A percentile compares a stretch with the other conserved stretches of the same genome.
These are phyloP conservation scores for Breviolum minutum DNA, from an alignment of 73 alveolate species.

Conservation along the genomic window DNA sequence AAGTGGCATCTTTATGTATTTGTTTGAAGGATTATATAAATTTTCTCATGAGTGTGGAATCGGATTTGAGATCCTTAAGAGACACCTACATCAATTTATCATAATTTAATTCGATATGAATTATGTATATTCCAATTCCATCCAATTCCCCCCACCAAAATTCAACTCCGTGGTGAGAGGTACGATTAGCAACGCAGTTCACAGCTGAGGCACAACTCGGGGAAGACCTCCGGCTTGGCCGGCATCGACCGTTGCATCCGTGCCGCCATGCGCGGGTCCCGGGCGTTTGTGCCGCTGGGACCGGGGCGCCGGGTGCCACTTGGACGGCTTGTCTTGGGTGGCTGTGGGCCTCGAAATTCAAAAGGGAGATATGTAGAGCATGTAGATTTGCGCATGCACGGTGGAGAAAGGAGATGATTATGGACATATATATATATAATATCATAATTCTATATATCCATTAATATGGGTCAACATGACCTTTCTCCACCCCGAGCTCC, in stretches of 20 bases:
- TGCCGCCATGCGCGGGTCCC: background rate
- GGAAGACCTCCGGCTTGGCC: conserved; percentile 18
- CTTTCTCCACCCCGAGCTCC: too few species aligned
- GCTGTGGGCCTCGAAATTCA: conserved; percentile 22
- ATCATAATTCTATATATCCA: too few species aligned
- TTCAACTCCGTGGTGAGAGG: background rate
- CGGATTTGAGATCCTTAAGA: too few species aligned
- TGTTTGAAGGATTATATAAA: too few species aligned
- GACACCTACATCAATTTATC: too few species aligned
- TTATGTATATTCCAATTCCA: background rate
- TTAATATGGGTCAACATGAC: too few species aligned
- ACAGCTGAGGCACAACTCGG: background rate
- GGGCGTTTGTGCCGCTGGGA: background rate
- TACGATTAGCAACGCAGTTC: background rate
- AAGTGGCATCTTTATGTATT: too few species aligned
- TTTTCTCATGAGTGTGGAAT: too few species aligned
- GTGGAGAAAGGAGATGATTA: too few species aligned
- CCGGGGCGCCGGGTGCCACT: background rate
- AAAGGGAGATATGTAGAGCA: too few species aligned
- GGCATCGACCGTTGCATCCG: conserved; percentile 29
- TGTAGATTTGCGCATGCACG: too few species aligned
- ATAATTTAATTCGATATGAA: background rate
- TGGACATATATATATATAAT: too few species aligned
- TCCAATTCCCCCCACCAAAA: background rate
- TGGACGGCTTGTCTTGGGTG: conserved; percentile 10